Base-by-base conservation (phyloP, 345 rosid genomes). In the Rhizophora apiculata region DNA sequence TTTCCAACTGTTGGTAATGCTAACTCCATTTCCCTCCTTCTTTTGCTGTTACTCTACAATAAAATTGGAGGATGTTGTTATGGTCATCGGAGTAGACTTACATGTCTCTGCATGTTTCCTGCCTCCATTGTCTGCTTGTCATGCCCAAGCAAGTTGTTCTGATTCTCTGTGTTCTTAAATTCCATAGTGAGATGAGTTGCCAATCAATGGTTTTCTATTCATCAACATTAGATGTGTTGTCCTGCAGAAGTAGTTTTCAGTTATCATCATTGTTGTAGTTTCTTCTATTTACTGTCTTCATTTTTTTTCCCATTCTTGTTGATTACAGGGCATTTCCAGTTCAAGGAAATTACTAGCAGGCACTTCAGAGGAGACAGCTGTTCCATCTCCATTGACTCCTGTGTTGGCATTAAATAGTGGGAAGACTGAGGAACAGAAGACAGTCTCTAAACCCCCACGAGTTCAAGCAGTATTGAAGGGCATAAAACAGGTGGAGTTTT, bases 391-490 rank as follows among this genome's bases (percentile, higher is more conserved):
- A 24, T 75, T 95, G 68, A 82, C 89, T 67, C 89, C 96, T 56
- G 78, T 73, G 63, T 77, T 89, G 76, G 72, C 84, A 53, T 60
- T 84, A 60, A 71, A 69, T 61, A 79, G 81, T 74, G 92, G 96
- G 63, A 83, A 86, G 70, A 68, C 78, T 76, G 90, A 87, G 67
- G 88, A 83, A 68, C 86, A 88, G 73, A 89, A 85, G 79, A 82
- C 77, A 72, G 74, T 72, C 39, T 57, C 85, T 32, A 95, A 86
- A 85, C 86, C 88, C 55, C 48, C 83, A 29, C 83, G 75, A 68
- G 99, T 95, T 76, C 96, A 92, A 73, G 99, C 92, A 57, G 82
- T 90, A 55, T 70, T 90, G 16, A 95, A 90, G 86, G 91, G 90
- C 75, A 92, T 92, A 73, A 92, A 92, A 72, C 96, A 88, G 96